phyloP scores from a whole-genome alignment of 2,329 filamentous ascomycete genomes.

The Neonectria coccinea region DNA sequence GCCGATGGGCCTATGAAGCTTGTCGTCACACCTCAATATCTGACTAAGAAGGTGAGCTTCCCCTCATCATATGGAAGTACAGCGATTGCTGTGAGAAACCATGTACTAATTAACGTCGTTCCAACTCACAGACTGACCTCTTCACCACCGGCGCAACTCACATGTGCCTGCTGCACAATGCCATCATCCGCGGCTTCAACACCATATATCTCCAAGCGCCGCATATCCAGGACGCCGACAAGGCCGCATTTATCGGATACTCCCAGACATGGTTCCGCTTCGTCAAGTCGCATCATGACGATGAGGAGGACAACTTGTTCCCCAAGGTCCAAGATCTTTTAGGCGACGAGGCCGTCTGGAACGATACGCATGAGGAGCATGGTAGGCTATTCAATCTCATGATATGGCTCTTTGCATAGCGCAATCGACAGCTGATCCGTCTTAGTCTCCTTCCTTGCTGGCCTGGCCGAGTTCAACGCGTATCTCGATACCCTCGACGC shows the following conservation, averaged over 20 bases:
- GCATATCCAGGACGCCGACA: slow-evolving; percentile 63
- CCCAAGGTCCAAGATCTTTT: slow-evolving; percentile 65
- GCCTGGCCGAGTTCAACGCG: slow-evolving; percentile 62
- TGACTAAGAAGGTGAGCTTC: slow-evolving; percentile 61
- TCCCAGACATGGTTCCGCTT: slow-evolving; percentile 69
- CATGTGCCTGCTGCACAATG: slow-evolving; percentile 72
- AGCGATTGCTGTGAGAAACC: neutral
- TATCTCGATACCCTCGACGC: slow-evolving; percentile 61
- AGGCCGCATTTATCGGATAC: slow-evolving; percentile 69
- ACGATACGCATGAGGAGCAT: slow-evolving; percentile 66
- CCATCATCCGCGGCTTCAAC: slow-evolving; percentile 73
- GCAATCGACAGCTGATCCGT: neutral
- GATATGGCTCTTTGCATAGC: neutral
- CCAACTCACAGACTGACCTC: slow-evolving; percentile 61
- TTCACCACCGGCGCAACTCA: slow-evolving; percentile 70
- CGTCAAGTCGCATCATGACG: slow-evolving; percentile 70
- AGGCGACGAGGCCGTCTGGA: slow-evolving; percentile 62
- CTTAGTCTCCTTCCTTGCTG: slow-evolving; percentile 61
- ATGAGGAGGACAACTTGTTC: slow-evolving; percentile 69
- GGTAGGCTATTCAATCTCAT: slow-evolving; percentile 50
- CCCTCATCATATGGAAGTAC: neutral
- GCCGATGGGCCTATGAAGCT: slow-evolving; percentile 67
- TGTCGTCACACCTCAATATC: slow-evolving; percentile 64
- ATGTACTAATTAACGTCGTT: neutral
- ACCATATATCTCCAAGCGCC: slow-evolving; percentile 71